Evolutionary conservation across 352 stramenopile species (phyloP), one percentile per base, ranked within the genome.

Genomic region (Phytophthora pistaciae): DNA sequence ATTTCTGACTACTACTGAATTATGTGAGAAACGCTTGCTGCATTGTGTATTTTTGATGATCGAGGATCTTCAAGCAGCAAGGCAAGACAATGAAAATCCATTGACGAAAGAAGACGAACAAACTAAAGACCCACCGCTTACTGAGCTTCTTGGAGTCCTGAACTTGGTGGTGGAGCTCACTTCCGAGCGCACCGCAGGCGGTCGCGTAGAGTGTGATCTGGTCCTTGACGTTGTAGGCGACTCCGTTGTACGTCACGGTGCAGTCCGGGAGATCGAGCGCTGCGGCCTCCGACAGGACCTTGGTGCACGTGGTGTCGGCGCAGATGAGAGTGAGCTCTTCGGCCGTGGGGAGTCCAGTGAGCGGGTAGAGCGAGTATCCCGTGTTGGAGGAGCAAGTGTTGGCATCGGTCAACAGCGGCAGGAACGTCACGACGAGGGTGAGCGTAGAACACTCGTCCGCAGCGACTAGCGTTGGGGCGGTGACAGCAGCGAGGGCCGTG

Each of bases 361-460:
- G 75, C 56, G 64, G 68, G 50, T 71, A 74, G 27, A 77, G 49
- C 38, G 72, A 63, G 63, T 79, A 79, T 21, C 68, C 68, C 48
- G 68, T 69, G 63, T 70, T 67, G 25, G 69, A 50, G 10, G 69
- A 56, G 48, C 69, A 76, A 2, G 69, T 75, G 53, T 79, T 79
- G 31, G 61, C 49, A 54, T 72, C 59, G 16, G 56, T 65, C 13
- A 72, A 23, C 42, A 79, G 54, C 11, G 72, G 66, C 7, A 72
- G 55, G 7, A 75, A 44, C 14, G 62, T 75, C 42, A 68, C 46
- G 16, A 75, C 56, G n/a, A 74, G 66, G 2, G 55, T 65, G 18
- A 67, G 56, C 2, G 60, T 66, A 13, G 56, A 67, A 56, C 70
- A 74, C 25, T 74, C 55, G 27, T n/a, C 70, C 3, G 66, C 70